Base-by-base conservation (phyloP, 2,329 filamentous ascomycete genomes). In the Clonostachys solani region DNA sequence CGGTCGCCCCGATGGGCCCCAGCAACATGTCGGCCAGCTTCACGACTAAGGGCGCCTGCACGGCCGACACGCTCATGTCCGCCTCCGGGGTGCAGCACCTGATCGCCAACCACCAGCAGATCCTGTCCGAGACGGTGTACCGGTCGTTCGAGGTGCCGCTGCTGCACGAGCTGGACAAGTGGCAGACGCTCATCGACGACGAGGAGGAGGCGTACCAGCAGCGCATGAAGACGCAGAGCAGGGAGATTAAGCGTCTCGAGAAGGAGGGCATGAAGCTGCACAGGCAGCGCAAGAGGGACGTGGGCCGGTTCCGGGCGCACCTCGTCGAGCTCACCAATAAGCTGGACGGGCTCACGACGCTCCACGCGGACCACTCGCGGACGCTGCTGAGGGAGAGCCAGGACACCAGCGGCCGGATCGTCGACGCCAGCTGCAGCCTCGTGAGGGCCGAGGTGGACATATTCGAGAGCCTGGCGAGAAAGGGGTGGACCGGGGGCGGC, bases 401-500 rank as follows among this genome's bases (percentile, higher is more conserved):
- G 62, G 81, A 84, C 54, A 82, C 81, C 53, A 84, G 80, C 55
- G 70, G 64, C 23, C 72, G 73, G 52, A 84, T 86, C 54, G 74
- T 84, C 16, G 83, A 86, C 48, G 80, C 81, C 16, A 78, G 79
- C 56, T 84, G 82, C 56, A 81, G 78, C 51, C 72, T 87, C 12
- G 83, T 86, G 12, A 71, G 83, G 16, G 83, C 83, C 47, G 83
- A 87, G 65, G 79, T 87, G 17, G 83, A 87, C 62, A 86, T 87
- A 29, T 86, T 85, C 49, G 83, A 87, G 66, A 72, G 77, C 19
- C 65, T 87, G 19, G 83, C 83, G 17, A 68, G 81, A 50, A 87
- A 87, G 56, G 83, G 83, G 8, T 86, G 83, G 83, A 77, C 69
- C 17, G 83, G 83, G 36, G 83, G 83, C 33, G 83, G 83, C 0